These are phyloP conservation scores for Aristolochia fimbriata DNA, from an alignment of 164 flowering plant species.

Conservation along the genomic window DNA sequence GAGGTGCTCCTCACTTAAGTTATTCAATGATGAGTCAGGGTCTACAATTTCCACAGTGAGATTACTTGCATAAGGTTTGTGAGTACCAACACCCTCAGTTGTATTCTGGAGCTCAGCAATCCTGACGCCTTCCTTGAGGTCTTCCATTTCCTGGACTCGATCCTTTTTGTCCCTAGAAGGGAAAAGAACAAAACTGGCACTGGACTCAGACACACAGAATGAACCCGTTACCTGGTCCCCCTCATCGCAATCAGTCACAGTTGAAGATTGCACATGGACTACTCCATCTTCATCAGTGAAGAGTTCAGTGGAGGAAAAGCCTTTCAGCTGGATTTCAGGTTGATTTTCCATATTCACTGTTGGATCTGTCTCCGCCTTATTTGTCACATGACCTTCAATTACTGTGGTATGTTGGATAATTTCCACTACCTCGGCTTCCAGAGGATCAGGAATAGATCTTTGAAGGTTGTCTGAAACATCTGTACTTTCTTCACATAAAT, in stretches of 20 bases:
- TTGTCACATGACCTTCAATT: slow-evolving; percentile 5
- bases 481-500: slow-evolving; percentile 4
- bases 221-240: slow-evolving; percentile 12
- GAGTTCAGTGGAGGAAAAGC: slow-evolving; percentile 5
- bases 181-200: slow-evolving; percentile 7
- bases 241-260: slow-evolving; percentile 3
- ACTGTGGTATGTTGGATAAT: slow-evolving; percentile 16
- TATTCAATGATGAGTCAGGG: slow-evolving; percentile 13
- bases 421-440: slow-evolving; percentile 14
- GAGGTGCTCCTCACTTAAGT: slow-evolving; percentile 44
- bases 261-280: slow-evolving; percentile 8
- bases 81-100: slow-evolving; percentile 9
- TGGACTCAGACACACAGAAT: slow-evolving; percentile 11
- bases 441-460: slow-evolving; percentile 3
- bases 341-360: slow-evolving; percentile 10
- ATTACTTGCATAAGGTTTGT: slow-evolving; percentile 7
- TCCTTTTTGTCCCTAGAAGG: slow-evolving; percentile 10
- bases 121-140: slow-evolving; percentile 11
- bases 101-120: slow-evolving; percentile 8
- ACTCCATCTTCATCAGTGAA: slow-evolving; percentile 3
- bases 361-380: slow-evolving; percentile 5
- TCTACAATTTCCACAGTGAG: slow-evolving; percentile 1
- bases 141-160: slow-evolving; percentile 17
- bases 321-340: slow-evolving; percentile 5
- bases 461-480: not conserved